A percentile compares a stretch with the other conserved stretches of the same genome.
Evolutionary conservation across 2,329 filamentous ascomycete genomes (phyloP).

Genomic region (Neoscytalidium dimidiatum): DNA sequence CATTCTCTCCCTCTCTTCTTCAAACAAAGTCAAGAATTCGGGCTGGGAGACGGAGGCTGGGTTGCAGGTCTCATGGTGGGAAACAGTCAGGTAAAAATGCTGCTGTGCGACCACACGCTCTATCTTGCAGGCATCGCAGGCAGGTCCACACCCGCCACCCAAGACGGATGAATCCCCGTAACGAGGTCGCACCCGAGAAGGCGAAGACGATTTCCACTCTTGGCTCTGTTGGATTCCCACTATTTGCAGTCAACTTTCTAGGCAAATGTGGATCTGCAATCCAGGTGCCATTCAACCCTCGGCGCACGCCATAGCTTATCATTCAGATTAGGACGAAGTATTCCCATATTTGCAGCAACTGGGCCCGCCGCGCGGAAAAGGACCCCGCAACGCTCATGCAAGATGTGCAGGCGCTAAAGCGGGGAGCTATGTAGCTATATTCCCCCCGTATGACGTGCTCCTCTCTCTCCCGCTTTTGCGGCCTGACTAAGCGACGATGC

Average conservation of each 20-base stretch:
- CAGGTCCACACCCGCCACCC: background rate
- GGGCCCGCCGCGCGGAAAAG: background rate
- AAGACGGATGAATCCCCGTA: background rate
- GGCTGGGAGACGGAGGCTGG: too few species aligned
- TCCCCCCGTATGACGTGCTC: constrained; percentile 12
- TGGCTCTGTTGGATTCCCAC: background rate
- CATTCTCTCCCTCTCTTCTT: background rate
- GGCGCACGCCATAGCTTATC: constrained; percentile 15
- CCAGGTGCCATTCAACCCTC: background rate
- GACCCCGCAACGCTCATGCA: constrained; percentile 3
- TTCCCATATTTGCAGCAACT: background rate
- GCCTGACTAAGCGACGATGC: constrained; percentile 14
- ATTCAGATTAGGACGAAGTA: background rate
- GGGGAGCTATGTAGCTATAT: constrained; percentile 14
- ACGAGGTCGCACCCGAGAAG: background rate
- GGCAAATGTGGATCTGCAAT: background rate
- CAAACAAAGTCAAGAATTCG: background rate
- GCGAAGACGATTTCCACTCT: background rate
- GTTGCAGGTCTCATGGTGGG: background rate
- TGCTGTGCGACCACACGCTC: background rate
- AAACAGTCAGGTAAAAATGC: background rate
- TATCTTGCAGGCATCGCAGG: background rate
- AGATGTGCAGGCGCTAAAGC: constrained; percentile 1
- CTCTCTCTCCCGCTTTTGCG: background rate
- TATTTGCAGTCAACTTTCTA: background rate